Evolutionary conservation across 108 stramenopile species (phyloP), one percentile per base, ranked within the genome.

Genomic region (Nannochloropsis oceanica): DNA sequence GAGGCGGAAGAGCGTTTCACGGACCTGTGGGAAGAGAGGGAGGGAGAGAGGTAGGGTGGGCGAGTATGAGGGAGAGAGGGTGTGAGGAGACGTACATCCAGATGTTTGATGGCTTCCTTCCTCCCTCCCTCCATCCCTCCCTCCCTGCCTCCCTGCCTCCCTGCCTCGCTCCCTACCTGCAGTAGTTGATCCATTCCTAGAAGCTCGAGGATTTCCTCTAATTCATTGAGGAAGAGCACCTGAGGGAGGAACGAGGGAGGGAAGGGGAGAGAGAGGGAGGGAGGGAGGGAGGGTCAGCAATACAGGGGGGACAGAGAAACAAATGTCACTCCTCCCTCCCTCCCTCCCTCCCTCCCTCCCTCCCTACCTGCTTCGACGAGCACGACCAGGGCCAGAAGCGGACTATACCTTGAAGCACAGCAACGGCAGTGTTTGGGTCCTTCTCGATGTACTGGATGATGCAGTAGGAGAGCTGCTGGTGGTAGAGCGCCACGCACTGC

Each of bases 401-500:
- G 91, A 97, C 95, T 84, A 99, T 93, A 12, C 97, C 97, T 87
- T 95, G 94, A 24, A 99, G 92, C 81, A 99, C 97, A 13, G 96
- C 95, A 18, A 95, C 95, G 12, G 95, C 96, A 79, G 97, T 99
- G 86, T 96, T 96, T 8, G 97, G 95, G 92, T 99, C 99, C 92
- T 99, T 99, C 91, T 99, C 99, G 26, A 99, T 96, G 90, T 97
- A 99, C 91, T 99, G 99, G 86, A 96, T 96, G 89, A 99, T 95
- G 91, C 99, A 99, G 91, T 99, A 99, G 42, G 96, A 97, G 27
- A 99, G 93, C 87, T 99, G 99, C 90, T 98, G 97, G 84, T 99
- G 99, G 87, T 99, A 99, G 25, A 96, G 86, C 18, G 93, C 91
- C n/a, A 99, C 95, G 86, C 95, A 95, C 86, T n/a, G n/a, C n/a